Evolutionary conservation across 2,329 filamentous ascomycete species (phyloP).

Genomic region (Phaeomoniella chlamydospora): DNA sequence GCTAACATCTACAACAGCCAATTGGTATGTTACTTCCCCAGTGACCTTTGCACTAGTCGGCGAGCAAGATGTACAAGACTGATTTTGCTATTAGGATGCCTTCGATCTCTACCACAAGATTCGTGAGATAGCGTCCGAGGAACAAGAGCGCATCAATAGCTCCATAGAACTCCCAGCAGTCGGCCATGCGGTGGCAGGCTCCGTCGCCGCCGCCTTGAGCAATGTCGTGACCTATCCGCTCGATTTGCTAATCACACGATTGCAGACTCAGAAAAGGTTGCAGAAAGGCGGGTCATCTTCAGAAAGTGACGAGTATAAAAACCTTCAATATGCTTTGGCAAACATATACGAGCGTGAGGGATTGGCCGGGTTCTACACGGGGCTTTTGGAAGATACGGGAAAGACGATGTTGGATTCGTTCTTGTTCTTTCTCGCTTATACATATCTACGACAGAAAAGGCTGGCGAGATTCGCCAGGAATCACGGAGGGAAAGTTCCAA

Average conservation of each 20-base stretch:
- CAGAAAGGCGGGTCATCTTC: conserved; percentile 18
- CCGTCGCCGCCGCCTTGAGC: conserved; percentile 62
- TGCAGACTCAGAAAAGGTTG: conserved; percentile 61
- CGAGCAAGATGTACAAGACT: not conserved
- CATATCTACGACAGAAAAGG: conserved; percentile 31
- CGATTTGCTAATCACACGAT: conserved; percentile 64
- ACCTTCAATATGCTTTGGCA: conserved; percentile 52
- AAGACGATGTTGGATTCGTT: conserved; percentile 65
- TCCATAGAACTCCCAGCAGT: conserved; percentile 47
- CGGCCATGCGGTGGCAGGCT: conserved; percentile 69
- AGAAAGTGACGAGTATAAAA: conserved; percentile 40
- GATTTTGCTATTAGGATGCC: conserved; percentile 16
- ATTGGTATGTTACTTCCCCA: conserved; percentile 4
- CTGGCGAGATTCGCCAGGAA: conserved; percentile 18
- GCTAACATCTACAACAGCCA: conserved; percentile 9
- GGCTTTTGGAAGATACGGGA: conserved; percentile 46
- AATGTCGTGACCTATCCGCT: conserved; percentile 70
- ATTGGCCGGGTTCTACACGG: conserved; percentile 59
- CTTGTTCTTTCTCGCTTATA: conserved; percentile 77
- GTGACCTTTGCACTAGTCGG: not conserved
- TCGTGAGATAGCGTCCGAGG: conserved; percentile 14
- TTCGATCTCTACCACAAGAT: conserved; percentile 29
- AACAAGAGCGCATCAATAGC: conserved; percentile 16
- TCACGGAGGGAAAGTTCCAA: conserved; percentile 18
- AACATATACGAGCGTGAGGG: conserved; percentile 61